phyloP scores from a whole-genome alignment of 176 grass and related monocot species.

The Avena eriantha region DNA sequence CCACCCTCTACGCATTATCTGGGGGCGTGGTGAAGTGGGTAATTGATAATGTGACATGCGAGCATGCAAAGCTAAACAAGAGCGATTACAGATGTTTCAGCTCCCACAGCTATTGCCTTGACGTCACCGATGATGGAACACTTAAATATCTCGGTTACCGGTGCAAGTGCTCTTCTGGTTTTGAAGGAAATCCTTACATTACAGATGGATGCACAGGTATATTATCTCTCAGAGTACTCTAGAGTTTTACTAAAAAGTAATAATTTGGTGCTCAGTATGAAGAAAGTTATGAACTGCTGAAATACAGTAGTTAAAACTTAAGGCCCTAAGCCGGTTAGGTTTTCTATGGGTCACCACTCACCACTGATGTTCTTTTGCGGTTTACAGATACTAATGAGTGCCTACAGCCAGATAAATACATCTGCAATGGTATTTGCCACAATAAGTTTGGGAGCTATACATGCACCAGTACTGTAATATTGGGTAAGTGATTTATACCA shows the following conservation, averaged over 20 bases:
- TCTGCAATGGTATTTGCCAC: constrained; percentile 24
- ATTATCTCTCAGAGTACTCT: no score
- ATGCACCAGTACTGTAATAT: neutral
- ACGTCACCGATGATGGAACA: constrained; percentile 19
- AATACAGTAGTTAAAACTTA: no score
- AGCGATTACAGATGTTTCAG: no score
- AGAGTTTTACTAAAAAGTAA: no score
- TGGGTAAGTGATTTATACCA: neutral
- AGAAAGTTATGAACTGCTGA: no score
- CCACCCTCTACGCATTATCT: neutral
- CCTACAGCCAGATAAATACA: constrained; percentile 19
- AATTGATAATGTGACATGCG: neutral
- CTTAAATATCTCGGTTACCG: constrained; percentile 42
- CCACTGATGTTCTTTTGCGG: no score
- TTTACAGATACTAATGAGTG: constrained; percentile 5
- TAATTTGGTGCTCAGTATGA: no score
- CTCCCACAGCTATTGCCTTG: neutral
- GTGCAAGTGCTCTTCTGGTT: constrained; percentile 52
- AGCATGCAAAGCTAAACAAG: no score
- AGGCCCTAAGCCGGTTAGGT: no score
- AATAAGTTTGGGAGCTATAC: constrained; percentile 18
- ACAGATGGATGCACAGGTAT: constrained; percentile 51
- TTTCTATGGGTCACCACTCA: no score
- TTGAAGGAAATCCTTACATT: constrained; percentile 57
- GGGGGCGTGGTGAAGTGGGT: neutral